These are phyloP conservation scores for Tolypocladium ovalisporum DNA, from an alignment of 2,329 filamentous ascomycete genomes.

Conservation along the genomic window DNA sequence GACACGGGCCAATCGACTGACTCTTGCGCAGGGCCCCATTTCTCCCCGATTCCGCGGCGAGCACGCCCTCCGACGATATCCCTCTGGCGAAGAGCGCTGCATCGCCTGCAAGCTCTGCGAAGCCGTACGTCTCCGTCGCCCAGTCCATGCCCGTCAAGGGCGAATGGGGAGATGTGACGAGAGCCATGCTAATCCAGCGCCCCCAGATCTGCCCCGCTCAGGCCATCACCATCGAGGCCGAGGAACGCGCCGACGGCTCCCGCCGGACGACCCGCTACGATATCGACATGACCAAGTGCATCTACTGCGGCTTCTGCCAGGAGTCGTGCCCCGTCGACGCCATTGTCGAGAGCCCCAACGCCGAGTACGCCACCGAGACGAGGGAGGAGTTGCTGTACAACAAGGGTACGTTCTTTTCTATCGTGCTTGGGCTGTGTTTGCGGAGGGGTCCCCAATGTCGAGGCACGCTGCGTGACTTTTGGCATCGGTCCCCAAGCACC, in stretches of 20 bases:
- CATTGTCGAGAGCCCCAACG: constrained; percentile 56
- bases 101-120: constrained; percentile 99
- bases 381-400: constrained; percentile 96
- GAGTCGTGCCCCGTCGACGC: constrained; percentile 98
- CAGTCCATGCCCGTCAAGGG: background rate
- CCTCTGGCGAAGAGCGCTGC: constrained; percentile 95
- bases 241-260: constrained; percentile 93
- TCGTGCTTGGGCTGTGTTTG: background rate
- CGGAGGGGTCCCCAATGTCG: background rate
- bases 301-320: constrained; percentile 99
- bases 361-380: constrained; percentile 53
- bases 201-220: constrained; percentile 80
- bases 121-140: constrained; percentile 40
- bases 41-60: constrained; percentile 97
- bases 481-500: background rate
- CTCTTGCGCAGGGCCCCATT: constrained; percentile 62
- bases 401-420: constrained; percentile 47
- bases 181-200: background rate
- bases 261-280: constrained; percentile 95
- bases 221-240: constrained; percentile 97
- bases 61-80: constrained; percentile 91
- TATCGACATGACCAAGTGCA: constrained; percentile 99
- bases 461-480: background rate
- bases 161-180: background rate
- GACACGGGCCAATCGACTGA: constrained; percentile 10